Conservation (phyloP, 2,329 filamentous ascomycete genomes). For the Coniochaeta hoffmannii region DNA sequence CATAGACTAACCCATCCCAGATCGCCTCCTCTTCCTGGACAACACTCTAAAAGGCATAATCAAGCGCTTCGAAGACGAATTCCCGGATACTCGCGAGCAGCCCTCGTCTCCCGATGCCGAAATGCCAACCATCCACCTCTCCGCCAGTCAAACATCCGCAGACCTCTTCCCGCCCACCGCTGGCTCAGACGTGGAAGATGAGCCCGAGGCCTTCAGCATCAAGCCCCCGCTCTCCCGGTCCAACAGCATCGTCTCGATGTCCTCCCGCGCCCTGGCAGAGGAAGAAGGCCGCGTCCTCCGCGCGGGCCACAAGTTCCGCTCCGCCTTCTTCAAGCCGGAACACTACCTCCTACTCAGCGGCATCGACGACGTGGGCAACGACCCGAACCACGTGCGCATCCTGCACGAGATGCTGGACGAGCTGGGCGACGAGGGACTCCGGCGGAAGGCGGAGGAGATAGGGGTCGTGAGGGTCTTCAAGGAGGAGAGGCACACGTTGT, state of each 20-base stretch:
- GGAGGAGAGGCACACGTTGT: slow-evolving; percentile 45
- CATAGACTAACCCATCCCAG: slow-evolving; percentile 32
- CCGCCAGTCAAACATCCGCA: slow-evolving; percentile 11
- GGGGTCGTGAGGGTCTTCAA: slow-evolving; percentile 57
- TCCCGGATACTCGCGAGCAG: slow-evolving; percentile 69
- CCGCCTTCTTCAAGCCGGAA: slow-evolving; percentile 43
- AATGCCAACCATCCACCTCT: slow-evolving; percentile 8
- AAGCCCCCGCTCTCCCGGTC: slow-evolving; percentile 38
- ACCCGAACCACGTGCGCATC: slow-evolving; percentile 42
- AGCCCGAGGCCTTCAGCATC: slow-evolving; percentile 28
- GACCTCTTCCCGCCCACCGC: slow-evolving; percentile 5
- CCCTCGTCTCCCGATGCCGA: slow-evolving; percentile 18
- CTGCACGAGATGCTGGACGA: slow-evolving; percentile 58
- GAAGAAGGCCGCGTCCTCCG: slow-evolving; percentile 51
- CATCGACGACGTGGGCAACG: slow-evolving; percentile 40
- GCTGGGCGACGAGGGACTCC: slow-evolving; percentile 51
- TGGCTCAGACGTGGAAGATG: slow-evolving; percentile 36
- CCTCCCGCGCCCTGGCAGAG: slow-evolving; percentile 44
- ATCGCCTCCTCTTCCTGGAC: slow-evolving; percentile 78
- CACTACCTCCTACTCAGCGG: slow-evolving; percentile 41
- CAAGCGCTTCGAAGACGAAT: slow-evolving; percentile 91
- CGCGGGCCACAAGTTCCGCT: slow-evolving; percentile 49
- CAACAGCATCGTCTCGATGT: slow-evolving; percentile 42
- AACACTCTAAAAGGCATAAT: slow-evolving; percentile 86
- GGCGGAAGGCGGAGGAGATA: slow-evolving; percentile 43